Evolutionary conservation across 768 basidiomycete species (phyloP).

Genomic region (Exidia glandulosa): DNA sequence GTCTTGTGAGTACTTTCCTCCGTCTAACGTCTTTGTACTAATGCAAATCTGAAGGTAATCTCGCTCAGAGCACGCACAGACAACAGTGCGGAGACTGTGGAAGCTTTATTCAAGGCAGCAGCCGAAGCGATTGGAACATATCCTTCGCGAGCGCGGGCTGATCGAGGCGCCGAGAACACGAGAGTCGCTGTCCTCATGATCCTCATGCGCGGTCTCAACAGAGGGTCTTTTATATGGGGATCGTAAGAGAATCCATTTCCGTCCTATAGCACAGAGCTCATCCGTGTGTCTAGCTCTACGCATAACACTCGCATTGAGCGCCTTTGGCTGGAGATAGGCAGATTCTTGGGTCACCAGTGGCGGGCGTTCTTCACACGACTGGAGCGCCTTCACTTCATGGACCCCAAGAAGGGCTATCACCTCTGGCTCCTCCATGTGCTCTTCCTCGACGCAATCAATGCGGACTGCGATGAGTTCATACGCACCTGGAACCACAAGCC

Average conservation of each 20-base stretch:
- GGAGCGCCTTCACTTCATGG: conserved; percentile 5
- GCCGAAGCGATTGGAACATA: conserved; percentile 6
- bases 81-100: conserved; percentile 11
- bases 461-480: conserved; percentile 8
- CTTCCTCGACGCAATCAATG: conserved; percentile 9
- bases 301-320: conserved; percentile 18
- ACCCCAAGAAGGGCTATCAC: conserved; percentile 5
- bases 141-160: conserved; percentile 15
- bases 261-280: not conserved
- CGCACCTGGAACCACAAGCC: conserved; percentile 12
- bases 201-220: conserved; percentile 5
- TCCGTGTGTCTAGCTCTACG: conserved; percentile 8
- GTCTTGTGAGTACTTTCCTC: not conserved
- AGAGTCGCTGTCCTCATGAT: conserved; percentile 17
- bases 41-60: not conserved
- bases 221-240: conserved; percentile 20
- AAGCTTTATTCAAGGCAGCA: conserved; percentile 8
- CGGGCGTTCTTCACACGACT: conserved; percentile 8
- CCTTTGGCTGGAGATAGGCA: conserved; percentile 13
- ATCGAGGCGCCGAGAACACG: conserved; percentile 19
- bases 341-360: conserved; percentile 1
- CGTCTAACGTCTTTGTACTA: too few relatives aligned
- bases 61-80: conserved; percentile 9
- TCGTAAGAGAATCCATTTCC: not conserved
- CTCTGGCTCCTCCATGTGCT: conserved; percentile 11